Evolutionary conservation across 495 filamentous ascomycete species (phyloP), one percentile per base, ranked within the genome.

Genomic region (Aspergillus hancockii): DNA sequence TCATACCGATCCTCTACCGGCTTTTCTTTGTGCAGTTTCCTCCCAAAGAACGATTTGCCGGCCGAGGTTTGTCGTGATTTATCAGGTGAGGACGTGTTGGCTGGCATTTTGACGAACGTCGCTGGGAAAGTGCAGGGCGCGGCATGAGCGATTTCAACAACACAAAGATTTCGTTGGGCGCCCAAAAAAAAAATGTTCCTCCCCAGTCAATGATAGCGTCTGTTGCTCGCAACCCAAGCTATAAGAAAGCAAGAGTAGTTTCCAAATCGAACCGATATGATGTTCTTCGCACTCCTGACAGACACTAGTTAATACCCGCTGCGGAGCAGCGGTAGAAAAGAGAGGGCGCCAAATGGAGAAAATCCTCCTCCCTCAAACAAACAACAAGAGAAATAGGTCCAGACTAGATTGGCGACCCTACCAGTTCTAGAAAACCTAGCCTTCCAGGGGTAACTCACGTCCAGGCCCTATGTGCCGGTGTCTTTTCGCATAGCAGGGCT

Each of bases 11-110:
- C 75, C 45, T 83, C 81, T 59, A 71, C 79, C 64, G 81, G 78
- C 68, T 84, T 90, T 63, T 92, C 91, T 71, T 91, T 91, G 72
- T 92, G 78, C 63, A 84, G 65, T 66, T 85, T 91, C 70, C 87
- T 83, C 60, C 89, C 85, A 72, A 94, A 94, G 80, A 96, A 93
- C 52, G 89, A 92, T 76, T 92, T 93, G 61, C 89, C 88, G 64
- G 85, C 85, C 54, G 91, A 92, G 52, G 89, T 90, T 78, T 92
- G 89, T 70, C 90, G 84, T 57, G 87, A 81, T 77, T 93, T 93
- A 77, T 91, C 87, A 76, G 79, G 69, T 60, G 85, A 79, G 61
- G 87, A 82, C 77, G 83, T 85, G 71, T 74, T 77, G 63, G 75
- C 65, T 67, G 81, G 79, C 80, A 83, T 83, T 57, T 74, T 77